Evolutionary conservation across 139 green algal genomes (phyloP).

Genomic region (Tetradesmus lagerheimii): DNA sequence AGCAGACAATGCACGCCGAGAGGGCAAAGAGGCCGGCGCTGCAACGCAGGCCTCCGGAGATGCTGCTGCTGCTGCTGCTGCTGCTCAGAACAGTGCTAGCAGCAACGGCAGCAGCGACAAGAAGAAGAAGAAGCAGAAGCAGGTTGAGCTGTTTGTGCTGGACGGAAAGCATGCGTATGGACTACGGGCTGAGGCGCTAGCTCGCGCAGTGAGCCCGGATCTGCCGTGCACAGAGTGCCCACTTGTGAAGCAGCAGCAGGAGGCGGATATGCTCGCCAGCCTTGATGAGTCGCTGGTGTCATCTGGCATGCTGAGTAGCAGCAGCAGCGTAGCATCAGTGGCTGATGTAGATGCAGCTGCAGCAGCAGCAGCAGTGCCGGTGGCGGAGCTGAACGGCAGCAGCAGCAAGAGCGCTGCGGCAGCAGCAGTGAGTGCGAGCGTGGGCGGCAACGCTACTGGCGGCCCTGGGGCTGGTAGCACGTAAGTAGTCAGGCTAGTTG

Average conservation of each 20-base stretch:
- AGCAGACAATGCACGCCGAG: neutral
- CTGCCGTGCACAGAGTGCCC: constrained; percentile 32
- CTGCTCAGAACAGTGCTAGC: neutral
- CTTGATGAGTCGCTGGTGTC: neutral
- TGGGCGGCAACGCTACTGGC: neutral
- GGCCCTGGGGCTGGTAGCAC: too few species aligned
- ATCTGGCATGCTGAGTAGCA: neutral
- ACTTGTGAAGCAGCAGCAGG: neutral
- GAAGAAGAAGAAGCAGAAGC: constrained; percentile 21
- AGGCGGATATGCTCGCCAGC: neutral
- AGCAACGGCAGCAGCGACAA: neutral
- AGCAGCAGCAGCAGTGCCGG: neutral
- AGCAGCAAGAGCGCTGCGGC: neutral
- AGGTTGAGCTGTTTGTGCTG: constrained; percentile 48
- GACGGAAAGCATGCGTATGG: constrained; percentile 34
- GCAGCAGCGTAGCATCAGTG: neutral
- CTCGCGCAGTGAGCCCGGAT: neutral
- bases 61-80: too few species aligned
- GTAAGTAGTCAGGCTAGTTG: neutral
- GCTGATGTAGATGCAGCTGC: neutral
- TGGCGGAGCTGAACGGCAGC: neutral
- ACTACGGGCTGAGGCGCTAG: neutral
- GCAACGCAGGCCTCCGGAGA: neutral
- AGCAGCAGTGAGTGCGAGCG: neutral
- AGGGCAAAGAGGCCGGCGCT: too few species aligned